Percentiles rank a stretch among this genome's conserved stretches.
These are phyloP conservation scores for Suhomyces bokatorum DNA, from an alignment of 1,139 yeast genomes.

Conservation along the genomic window DNA sequence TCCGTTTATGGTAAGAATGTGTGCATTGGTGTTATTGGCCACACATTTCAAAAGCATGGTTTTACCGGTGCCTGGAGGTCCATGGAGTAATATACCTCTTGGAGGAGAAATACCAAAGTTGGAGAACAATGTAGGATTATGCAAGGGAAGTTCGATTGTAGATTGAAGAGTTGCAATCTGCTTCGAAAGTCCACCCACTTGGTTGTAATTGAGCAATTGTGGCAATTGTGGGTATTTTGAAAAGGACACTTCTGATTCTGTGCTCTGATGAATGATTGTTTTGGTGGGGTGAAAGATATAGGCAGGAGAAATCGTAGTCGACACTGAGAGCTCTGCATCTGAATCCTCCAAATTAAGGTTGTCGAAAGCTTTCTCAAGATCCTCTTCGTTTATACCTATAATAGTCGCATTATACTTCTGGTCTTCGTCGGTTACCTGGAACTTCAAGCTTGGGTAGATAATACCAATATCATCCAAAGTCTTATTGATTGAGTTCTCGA, in stretches of 20 bases:
- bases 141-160: conserved; percentile 77
- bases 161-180: conserved; percentile 64
- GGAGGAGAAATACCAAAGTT: conserved; percentile 92
- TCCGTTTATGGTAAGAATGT: conserved; percentile 81
- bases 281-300: conserved; percentile 43
- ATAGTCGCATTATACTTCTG: conserved; percentile 14
- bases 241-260: conserved; percentile 17
- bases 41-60: conserved; percentile 84
- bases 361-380: conserved; percentile 26
- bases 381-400: conserved; percentile 25
- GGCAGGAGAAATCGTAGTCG: conserved; percentile 43
- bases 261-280: conserved; percentile 25
- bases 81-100: conserved; percentile 84
- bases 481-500: conserved; percentile 30
- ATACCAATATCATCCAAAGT: conserved; percentile 52
- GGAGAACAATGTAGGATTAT: conserved; percentile 71
- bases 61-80: conserved; percentile 98
- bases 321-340: conserved; percentile 15
- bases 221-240: conserved; percentile 45
- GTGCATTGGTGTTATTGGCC: conserved; percentile 72
- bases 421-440: conserved; percentile 13
- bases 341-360: conserved; percentile 21
- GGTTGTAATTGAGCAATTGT: conserved; percentile 41
- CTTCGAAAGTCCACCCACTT: conserved; percentile 75
- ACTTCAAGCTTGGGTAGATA: conserved; percentile 53